Conservation (phyloP, 1,139 yeast genomes). For the Kazachstania sp. region DNA sequence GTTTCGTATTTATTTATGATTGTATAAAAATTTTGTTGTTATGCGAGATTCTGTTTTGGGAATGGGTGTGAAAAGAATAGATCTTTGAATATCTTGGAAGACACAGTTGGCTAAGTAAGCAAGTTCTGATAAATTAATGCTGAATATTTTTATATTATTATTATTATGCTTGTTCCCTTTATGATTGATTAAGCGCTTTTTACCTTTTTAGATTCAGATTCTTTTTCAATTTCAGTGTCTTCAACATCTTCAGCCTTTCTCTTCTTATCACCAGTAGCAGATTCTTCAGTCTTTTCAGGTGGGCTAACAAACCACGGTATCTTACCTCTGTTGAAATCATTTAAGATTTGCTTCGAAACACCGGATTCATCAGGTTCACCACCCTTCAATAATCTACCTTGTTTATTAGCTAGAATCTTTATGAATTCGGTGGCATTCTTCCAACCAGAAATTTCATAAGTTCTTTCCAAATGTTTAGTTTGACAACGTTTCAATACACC, state of each 20-base stretch:
- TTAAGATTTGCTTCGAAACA: conserved; percentile 80
- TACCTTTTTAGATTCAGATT: conserved; percentile 2
- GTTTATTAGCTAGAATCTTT: conserved; percentile 84
- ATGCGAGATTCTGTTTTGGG: no score
- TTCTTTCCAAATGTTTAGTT: conserved; percentile 84
- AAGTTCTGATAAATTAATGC: no score
- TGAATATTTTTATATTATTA: no score
- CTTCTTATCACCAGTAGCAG: conserved; percentile 6
- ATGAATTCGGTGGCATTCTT: conserved; percentile 72
- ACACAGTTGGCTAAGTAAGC: no score
- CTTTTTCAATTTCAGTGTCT: conserved; percentile 4
- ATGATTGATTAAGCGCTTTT: not conserved
- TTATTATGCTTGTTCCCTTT: not conserved
- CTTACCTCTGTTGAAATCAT: conserved; percentile 93
- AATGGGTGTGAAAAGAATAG: no score
- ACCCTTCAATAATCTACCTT: conserved; percentile 87
- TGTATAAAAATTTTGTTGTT: no score
- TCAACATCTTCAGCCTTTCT: conserved; percentile 7
- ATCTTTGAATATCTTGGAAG: no score
- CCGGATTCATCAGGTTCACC: conserved; percentile 97
- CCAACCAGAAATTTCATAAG: conserved; percentile 95
- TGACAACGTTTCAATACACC: conserved; percentile 80
- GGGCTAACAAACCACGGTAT: conserved; percentile 98
- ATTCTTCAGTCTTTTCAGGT: conserved; percentile 41
- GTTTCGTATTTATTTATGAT: no score